phyloP scores from a whole-genome alignment of 352 stramenopile species.

The Globisporangium abappressorium region DNA sequence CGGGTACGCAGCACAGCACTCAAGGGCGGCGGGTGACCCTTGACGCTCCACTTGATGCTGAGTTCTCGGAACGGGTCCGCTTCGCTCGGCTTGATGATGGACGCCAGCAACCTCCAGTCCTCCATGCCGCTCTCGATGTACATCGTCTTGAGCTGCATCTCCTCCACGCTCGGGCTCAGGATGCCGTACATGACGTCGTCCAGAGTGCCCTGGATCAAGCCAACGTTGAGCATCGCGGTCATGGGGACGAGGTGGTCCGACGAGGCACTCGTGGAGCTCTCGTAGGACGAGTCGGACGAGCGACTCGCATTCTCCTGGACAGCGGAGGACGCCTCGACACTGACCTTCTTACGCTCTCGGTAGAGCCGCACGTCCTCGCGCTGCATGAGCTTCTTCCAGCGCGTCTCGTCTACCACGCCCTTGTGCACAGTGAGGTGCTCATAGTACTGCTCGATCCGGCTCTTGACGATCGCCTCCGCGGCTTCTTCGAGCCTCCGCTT shows the following conservation, averaged over 20 bases:
- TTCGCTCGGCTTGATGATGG: neutral
- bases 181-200: neutral
- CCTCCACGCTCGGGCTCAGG: conserved; percentile 17
- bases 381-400: conserved; percentile 57
- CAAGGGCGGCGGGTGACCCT: neutral
- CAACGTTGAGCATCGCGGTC: conserved; percentile 23
- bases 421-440: neutral
- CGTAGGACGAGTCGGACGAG: neutral
- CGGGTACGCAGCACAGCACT: neutral
- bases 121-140: conserved; percentile 49
- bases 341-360: neutral
- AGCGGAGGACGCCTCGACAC: conserved; percentile 21
- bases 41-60: neutral
- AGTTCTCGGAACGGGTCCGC: neutral
- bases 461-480: neutral
- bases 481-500: neutral
- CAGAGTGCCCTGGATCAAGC: conserved; percentile 25
- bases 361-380: conserved; percentile 20
- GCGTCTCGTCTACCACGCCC: neutral
- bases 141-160: conserved; percentile 51
- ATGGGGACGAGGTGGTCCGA: neutral
- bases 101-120: conserved; percentile 27
- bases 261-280: neutral
- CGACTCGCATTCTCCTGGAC: neutral
- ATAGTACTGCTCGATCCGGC: neutral